Evolutionary conservation across 2,329 filamentous ascomycete species (phyloP).

Genomic region (Penicillium paneum): DNA sequence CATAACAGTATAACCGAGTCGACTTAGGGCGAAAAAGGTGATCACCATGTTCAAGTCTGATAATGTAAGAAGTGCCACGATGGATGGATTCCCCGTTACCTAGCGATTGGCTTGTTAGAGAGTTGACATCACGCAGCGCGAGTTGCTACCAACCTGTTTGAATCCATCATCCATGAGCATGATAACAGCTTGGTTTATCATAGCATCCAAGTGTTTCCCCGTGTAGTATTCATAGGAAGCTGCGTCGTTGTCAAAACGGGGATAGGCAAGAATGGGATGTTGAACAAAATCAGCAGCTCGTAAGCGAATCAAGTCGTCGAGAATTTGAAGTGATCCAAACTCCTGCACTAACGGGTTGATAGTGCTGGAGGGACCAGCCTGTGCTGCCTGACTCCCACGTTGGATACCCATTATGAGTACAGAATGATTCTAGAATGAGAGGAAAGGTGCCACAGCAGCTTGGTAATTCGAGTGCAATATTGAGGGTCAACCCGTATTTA

Average conservation of each 20-base stretch:
- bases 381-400: constrained; percentile 8
- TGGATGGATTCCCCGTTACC: constrained; percentile 17
- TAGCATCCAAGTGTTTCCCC: constrained; percentile 37
- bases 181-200: constrained; percentile 36
- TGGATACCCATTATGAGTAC: constrained; percentile 20
- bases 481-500: constrained; percentile 2
- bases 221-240: constrained; percentile 43
- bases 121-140: rapidly evolving
- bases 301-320: constrained; percentile 44
- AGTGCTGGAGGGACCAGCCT: constrained; percentile 6
- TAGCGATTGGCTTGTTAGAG: background rate
- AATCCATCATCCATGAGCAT: constrained; percentile 34
- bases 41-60: constrained; percentile 46
- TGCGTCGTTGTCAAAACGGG: constrained; percentile 30
- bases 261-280: constrained; percentile 44
- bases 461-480: background rate
- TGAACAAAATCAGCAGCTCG: constrained; percentile 41
- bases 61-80: constrained; percentile 41
- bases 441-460: background rate
- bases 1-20: constrained; percentile 46
- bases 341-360: constrained; percentile 23
- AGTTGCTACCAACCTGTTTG: constrained; percentile 11
- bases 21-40: constrained; percentile 45
- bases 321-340: constrained; percentile 41
- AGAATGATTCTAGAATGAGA: background rate